Conservation (phyloP, 257 asterid species). For the Solanum piurae region DNA sequence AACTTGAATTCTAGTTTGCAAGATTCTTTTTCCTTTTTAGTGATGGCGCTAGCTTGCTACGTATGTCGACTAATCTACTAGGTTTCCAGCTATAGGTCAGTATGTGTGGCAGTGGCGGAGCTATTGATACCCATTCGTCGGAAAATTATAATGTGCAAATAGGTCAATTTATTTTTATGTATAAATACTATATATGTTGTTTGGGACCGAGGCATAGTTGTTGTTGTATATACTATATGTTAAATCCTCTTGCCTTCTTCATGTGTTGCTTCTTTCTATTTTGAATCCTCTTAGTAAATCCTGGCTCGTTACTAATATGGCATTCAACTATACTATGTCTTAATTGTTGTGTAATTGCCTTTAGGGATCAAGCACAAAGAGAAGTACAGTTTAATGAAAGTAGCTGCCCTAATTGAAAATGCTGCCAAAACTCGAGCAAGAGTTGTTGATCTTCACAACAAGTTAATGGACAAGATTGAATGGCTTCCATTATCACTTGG, state of each 20-base stretch:
- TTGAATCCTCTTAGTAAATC: not conserved
- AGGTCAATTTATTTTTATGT: not conserved
- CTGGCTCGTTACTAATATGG: not conserved
- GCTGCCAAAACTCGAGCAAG: conserved; percentile 31
- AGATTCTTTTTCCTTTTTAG: not conserved
- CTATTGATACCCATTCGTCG: not conserved
- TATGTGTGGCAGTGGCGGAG: not conserved
- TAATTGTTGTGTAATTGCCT: conserved; percentile 16
- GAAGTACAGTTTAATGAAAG: conserved; percentile 42
- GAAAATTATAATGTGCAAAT: not conserved
- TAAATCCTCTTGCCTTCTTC: not conserved
- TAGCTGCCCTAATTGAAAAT: conserved; percentile 55
- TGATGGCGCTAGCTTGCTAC: not conserved
- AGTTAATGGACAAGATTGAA: conserved; percentile 62
- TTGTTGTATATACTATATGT: not conserved
- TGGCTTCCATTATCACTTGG: conserved; percentile 88
- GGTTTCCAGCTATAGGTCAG: not conserved
- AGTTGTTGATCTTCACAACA: conserved; percentile 54
- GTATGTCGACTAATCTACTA: not conserved
- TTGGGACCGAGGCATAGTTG: not conserved
- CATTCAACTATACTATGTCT: not conserved
- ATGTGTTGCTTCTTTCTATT: not conserved
- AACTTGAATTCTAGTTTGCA: not conserved
- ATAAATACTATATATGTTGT: not conserved
- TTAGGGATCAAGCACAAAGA: conserved; percentile 19